A percentile compares a stretch with the other conserved stretches of the same genome.
Evolutionary conservation across 164 flowering plant species (phyloP).

Genomic region (Vitis labrusca): DNA sequence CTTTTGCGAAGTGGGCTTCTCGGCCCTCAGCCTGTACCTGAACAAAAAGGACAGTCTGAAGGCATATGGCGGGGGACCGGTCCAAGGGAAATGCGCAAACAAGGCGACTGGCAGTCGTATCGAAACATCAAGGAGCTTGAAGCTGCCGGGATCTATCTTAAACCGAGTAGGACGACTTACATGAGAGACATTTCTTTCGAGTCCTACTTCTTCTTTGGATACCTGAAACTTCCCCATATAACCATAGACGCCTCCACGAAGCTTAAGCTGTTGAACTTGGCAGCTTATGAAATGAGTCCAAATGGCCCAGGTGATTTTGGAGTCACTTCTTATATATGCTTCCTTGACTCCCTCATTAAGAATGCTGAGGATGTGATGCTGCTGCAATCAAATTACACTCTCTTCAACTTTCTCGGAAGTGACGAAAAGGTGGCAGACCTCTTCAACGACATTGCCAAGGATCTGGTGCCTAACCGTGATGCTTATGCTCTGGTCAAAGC

Average conservation of each 20-base stretch:
- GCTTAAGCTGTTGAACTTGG: constrained; percentile 9
- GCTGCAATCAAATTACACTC: constrained; percentile 8
- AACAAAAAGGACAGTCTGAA: too few relatives aligned
- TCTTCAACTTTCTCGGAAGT: constrained; percentile 25
- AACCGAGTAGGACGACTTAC: not conserved
- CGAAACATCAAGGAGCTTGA: constrained; percentile 5
- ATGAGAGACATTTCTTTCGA: not conserved
- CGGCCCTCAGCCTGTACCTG: too few relatives aligned
- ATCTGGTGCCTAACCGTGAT: constrained; percentile 7
- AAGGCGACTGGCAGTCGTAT: not conserved
- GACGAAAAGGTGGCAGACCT: constrained; percentile 25
- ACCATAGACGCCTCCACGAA: constrained; percentile 3
- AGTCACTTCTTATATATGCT: constrained; percentile 15
- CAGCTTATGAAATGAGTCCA: constrained; percentile 15
- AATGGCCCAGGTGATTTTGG: not conserved
- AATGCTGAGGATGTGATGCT: constrained; percentile 20
- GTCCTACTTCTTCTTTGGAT: not conserved
- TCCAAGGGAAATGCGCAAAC: not conserved
- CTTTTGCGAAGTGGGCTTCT: too few relatives aligned
- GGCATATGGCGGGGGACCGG: too few relatives aligned
- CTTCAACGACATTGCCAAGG: constrained; percentile 17
- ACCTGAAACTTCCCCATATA: constrained; percentile 4
- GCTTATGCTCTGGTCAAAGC: not conserved
- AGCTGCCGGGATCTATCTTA: constrained; percentile 1
- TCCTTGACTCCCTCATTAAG: constrained; percentile 17